Conservation (phyloP, 495 filamentous ascomycete genomes). For the Aspergillus olivimuriae region DNA sequence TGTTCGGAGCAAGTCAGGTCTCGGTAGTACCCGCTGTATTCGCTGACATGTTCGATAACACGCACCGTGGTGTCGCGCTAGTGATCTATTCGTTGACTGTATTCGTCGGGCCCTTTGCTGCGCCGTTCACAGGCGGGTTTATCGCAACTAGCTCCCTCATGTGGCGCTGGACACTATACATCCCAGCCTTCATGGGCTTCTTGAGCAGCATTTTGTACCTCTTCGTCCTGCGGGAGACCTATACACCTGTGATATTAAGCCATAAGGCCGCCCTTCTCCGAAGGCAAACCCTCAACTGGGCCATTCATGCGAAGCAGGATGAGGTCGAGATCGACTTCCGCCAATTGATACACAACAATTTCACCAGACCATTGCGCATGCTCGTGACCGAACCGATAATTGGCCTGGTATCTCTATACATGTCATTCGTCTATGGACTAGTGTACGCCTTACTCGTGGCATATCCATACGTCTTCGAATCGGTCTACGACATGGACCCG, state of each 20-base stretch:
- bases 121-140: constrained; percentile 33
- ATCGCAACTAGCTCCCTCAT: constrained; percentile 16
- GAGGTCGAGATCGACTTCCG: constrained; percentile 25
- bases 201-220: constrained; percentile 3
- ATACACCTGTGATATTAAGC: constrained; percentile 17
- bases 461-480: constrained; percentile 20
- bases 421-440: constrained; percentile 24
- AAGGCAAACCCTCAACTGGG: constrained; percentile 27
- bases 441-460: constrained; percentile 28
- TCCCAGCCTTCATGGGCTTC: constrained; percentile 21
- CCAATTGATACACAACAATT: constrained; percentile 24
- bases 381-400: constrained; percentile 31
- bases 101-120: constrained; percentile 31
- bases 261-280: constrained; percentile 21
- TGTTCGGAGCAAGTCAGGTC: constrained; percentile 34
- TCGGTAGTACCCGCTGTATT: constrained; percentile 32
- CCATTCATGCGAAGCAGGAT: constrained; percentile 32
- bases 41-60: constrained; percentile 35
- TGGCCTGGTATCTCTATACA: constrained; percentile 26
- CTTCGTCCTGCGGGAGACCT: constrained; percentile 21
- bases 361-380: constrained; percentile 25
- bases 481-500: constrained; percentile 12
- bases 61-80: constrained; percentile 29
- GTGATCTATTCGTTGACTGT: constrained; percentile 34
- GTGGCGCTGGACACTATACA: constrained; percentile 33